A percentile compares a stretch with the other conserved stretches of the same genome.
phyloP scores from a whole-genome alignment of 2,329 filamentous ascomycete genomes.

The Penicillium psychrosexuale region DNA sequence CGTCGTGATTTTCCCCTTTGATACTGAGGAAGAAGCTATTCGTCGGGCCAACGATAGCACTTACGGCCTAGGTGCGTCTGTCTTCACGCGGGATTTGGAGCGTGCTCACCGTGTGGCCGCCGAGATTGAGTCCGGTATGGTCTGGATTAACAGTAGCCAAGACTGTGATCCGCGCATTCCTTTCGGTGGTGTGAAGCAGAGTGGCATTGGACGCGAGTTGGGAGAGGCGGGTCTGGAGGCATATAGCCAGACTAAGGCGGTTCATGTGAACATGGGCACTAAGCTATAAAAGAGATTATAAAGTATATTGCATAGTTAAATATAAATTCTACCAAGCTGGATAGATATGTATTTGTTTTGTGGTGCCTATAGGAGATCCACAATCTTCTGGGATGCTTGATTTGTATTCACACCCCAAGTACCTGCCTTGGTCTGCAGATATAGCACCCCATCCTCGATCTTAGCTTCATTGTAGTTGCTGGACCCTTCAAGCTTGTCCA shows the following conservation, averaged over 20 bases:
- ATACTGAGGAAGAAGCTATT: constrained; percentile 41
- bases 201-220: constrained; percentile 51
- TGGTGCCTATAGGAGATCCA: too few relatives aligned
- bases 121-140: constrained; percentile 47
- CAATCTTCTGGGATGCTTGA: too few relatives aligned
- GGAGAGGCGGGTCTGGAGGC: constrained; percentile 43
- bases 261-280: constrained; percentile 43
- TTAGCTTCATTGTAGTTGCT: too few relatives aligned
- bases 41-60: constrained; percentile 40
- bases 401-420: too few relatives aligned
- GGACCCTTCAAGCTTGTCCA: too few relatives aligned
- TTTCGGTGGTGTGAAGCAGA: constrained; percentile 48
- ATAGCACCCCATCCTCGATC: too few relatives aligned
- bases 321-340: background rate
- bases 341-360: too few relatives aligned
- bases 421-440: too few relatives aligned
- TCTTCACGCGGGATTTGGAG: constrained; percentile 45
- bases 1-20: constrained; percentile 41
- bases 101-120: constrained; percentile 42
- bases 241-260: constrained; percentile 41
- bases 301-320: background rate
- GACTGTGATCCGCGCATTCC: constrained; percentile 43
- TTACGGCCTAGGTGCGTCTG: constrained; percentile 44
- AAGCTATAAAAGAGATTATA: constrained; percentile 20
- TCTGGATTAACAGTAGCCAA: constrained; percentile 47